phyloP scores from a whole-genome alignment of 352 stramenopile genomes.

The Globisporangium perplexum region DNA sequence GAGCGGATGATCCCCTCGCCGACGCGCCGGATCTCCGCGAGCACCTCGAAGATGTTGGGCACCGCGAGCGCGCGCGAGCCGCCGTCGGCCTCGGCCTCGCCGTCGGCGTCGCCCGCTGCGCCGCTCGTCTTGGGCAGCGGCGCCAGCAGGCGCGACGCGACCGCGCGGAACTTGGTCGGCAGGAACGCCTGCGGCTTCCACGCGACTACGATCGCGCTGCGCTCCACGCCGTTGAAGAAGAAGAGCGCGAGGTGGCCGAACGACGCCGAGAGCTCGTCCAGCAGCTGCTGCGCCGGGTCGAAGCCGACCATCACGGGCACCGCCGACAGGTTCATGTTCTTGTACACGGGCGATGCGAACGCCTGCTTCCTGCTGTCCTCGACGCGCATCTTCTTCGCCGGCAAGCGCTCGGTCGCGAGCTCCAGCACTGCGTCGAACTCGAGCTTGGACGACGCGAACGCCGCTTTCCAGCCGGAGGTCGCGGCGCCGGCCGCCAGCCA shows the following conservation, averaged over 20 bases:
- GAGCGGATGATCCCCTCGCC: conserved; percentile 54
- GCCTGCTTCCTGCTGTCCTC: conserved; percentile 57
- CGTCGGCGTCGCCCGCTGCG: conserved; percentile 13
- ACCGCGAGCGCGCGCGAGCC: conserved; percentile 35
- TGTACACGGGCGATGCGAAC: conserved; percentile 74
- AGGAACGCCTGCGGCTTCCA: conserved; percentile 82
- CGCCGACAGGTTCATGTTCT: conserved; percentile 74
- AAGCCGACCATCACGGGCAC: conserved; percentile 70
- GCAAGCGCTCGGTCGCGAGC: conserved; percentile 46
- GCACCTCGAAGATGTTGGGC: conserved; percentile 72
- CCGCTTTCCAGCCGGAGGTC: conserved; percentile 54
- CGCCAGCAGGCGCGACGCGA: conserved; percentile 55
- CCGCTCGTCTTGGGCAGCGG: conserved; percentile 29
- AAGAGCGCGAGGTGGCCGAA: conserved; percentile 75
- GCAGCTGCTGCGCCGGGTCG: conserved; percentile 61
- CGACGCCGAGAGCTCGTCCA: conserved; percentile 42
- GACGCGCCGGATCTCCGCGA: conserved; percentile 69
- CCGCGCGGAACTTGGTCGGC: conserved; percentile 76
- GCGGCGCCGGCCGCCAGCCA: conserved; percentile 57
- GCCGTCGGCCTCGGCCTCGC: background rate
- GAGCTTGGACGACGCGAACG: conserved; percentile 40
- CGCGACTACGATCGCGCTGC: conserved; percentile 58
- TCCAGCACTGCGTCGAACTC: conserved; percentile 66
- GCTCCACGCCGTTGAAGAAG: conserved; percentile 68
- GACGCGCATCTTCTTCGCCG: conserved; percentile 56